Evolutionary conservation across 2,329 filamentous ascomycete genomes (phyloP).

Genomic region (Sporothrix brasiliensis): DNA sequence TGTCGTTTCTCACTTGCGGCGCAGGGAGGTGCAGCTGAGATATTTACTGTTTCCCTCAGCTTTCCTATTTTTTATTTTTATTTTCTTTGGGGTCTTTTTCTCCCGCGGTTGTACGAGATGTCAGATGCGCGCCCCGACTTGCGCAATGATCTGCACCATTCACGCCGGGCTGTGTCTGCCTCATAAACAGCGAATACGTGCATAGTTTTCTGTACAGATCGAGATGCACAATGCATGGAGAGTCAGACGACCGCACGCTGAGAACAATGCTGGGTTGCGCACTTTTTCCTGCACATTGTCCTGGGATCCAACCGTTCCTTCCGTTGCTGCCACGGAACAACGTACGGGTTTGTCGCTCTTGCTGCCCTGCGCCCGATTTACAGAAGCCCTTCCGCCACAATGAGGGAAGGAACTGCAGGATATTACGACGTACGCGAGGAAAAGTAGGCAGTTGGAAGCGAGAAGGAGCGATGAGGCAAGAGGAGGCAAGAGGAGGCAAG

Average conservation of each 20-base stretch:
- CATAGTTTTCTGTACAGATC: conserved; percentile 10
- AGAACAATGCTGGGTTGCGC: conserved; percentile 8
- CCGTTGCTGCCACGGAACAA: background rate
- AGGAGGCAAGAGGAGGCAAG: background rate
- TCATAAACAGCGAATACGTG: background rate
- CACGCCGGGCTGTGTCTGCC: conserved; percentile 7
- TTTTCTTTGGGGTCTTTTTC: too few species aligned
- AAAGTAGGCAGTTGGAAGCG: conserved; percentile 15
- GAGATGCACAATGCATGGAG: background rate
- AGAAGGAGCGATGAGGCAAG: background rate
- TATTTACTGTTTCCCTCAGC: too few species aligned
- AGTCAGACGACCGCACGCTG: background rate
- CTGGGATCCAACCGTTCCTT: conserved; percentile 8
- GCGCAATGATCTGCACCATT: conserved; percentile 25
- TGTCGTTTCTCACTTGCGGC: background rate
- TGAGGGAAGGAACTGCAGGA: background rate
- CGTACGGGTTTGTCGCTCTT: background rate
- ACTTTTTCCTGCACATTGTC: background rate
- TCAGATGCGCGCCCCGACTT: conserved; percentile 11
- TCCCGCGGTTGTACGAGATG: conserved; percentile 11
- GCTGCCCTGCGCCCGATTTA: conserved; percentile 3
- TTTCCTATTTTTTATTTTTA: background rate
- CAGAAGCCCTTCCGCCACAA: background rate
- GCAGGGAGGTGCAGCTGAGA: background rate
- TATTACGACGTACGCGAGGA: background rate